Evolutionary conservation across 2,329 filamentous ascomycete genomes (phyloP).

Genomic region (Colletotrichum ledebouriae): DNA sequence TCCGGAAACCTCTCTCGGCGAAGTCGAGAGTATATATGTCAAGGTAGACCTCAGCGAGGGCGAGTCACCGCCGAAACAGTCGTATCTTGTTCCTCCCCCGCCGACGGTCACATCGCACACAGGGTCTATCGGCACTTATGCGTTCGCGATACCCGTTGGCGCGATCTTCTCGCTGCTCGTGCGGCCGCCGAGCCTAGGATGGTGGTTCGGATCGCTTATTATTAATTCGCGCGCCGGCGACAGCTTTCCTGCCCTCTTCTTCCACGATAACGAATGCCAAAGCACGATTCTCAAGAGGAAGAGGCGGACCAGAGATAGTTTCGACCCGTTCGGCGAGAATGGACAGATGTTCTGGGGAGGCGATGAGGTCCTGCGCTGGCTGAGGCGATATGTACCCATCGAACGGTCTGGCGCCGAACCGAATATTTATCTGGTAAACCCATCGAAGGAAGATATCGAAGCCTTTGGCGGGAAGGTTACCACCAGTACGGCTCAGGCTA

Average conservation of each 20-base stretch:
- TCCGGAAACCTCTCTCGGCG: constrained; percentile 88
- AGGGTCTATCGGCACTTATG: constrained; percentile 81
- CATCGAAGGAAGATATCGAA: constrained; percentile 84
- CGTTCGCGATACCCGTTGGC: constrained; percentile 91
- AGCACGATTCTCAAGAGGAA: constrained; percentile 96
- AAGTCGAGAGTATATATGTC: constrained; percentile 89
- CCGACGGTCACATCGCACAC: constrained; percentile 85
- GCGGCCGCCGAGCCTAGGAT: constrained; percentile 91
- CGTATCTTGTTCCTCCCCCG: constrained; percentile 91
- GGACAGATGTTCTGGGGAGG: constrained; percentile 98
- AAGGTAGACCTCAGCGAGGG: constrained; percentile 92
- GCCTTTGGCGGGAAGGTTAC: constrained; percentile 80
- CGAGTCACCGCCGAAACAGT: constrained; percentile 84
- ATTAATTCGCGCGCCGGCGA: constrained; percentile 93
- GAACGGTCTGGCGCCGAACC: constrained; percentile 89
- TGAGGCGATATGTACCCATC: constrained; percentile 85
- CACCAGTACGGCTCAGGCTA: constrained; percentile 57
- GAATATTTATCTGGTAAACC: constrained; percentile 92
- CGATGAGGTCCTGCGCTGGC: constrained; percentile 92
- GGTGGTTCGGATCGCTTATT: constrained; percentile 98
- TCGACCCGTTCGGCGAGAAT: constrained; percentile 88
- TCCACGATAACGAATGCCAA: constrained; percentile 97
- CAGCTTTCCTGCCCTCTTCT: constrained; percentile 95
- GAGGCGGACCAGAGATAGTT: constrained; percentile 83
- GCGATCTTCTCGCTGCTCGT: constrained; percentile 93